These are phyloP conservation scores for Exophiala sideris DNA, from an alignment of 2,329 filamentous ascomycete genomes.

Conservation along the genomic window DNA sequence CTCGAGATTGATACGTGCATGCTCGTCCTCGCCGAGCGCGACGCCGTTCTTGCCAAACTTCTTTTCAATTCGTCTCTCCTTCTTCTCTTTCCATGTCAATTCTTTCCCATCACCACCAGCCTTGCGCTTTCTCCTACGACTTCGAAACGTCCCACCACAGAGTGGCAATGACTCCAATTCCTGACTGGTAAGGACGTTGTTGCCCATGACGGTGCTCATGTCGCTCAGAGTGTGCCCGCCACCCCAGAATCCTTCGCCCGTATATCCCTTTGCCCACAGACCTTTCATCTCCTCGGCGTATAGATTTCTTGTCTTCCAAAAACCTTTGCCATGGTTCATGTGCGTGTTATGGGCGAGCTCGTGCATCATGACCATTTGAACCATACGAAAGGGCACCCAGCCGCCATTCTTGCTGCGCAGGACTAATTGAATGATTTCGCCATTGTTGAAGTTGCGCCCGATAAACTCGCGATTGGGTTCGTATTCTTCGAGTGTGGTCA, in stretches of 20 bases:
- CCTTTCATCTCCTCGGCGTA: slow-evolving; percentile 69
- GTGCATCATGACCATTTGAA: slow-evolving; percentile 96
- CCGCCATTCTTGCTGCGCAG: slow-evolving; percentile 60
- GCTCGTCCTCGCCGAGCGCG: slow-evolving; percentile 66
- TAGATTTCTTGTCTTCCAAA: slow-evolving; percentile 74
- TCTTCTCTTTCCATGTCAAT: slow-evolving; percentile 66
- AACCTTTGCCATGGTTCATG: slow-evolving; percentile 82
- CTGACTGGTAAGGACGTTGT: slow-evolving; percentile 47
- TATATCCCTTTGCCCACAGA: slow-evolving; percentile 69
- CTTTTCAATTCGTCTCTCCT: slow-evolving; percentile 67
- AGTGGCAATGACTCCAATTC: slow-evolving; percentile 68
- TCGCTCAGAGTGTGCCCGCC: slow-evolving; percentile 60
- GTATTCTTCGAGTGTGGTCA: slow-evolving; percentile 75
- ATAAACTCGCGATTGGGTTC: slow-evolving; percentile 78
- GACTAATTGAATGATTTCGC: slow-evolving; percentile 82
- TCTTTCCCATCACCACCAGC: slow-evolving; percentile 50
- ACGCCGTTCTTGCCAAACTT: slow-evolving; percentile 73
- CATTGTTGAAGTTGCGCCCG: slow-evolving; percentile 86
- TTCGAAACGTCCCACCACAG: slow-evolving; percentile 74
- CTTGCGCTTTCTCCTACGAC: slow-evolving; percentile 50
- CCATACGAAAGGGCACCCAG: slow-evolving; percentile 79
- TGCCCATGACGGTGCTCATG: slow-evolving; percentile 56
- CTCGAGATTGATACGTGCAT: slow-evolving; percentile 63
- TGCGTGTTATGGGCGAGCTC: slow-evolving; percentile 84
- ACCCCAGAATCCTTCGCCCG: slow-evolving; percentile 81